Evolutionary conservation across 176 grass and related monocot species (phyloP), one percentile per base, ranked within the genome.

Genomic region (Aechmea fasciata): DNA sequence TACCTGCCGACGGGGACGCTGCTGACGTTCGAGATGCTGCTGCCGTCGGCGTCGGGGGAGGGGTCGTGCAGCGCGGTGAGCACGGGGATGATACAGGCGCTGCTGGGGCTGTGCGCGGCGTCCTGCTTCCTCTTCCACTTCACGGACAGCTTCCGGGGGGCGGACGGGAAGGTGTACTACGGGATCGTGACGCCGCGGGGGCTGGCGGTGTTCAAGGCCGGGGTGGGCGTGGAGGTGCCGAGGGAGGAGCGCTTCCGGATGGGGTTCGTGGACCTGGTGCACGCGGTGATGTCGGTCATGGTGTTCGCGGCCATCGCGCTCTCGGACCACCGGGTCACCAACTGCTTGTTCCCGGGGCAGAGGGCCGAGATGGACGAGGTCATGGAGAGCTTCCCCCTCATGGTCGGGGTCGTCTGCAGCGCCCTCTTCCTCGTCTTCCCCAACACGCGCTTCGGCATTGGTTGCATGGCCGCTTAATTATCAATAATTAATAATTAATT

Each of bases 91-190:
- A 78, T 94, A 72, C 47, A 71, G 22, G 48, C 59, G 11, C 77
- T 89, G 23, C 85, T 93, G 54, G 71, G 63, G n/a, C 33, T 86
- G 17, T 86, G 80, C 72, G 78, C 51, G 14, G 73, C 75, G 11
- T 77, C 86, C 26, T 89, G 83, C 78, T 89, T 89, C 86, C 55
- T 89, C 65, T 84, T 82, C 80, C 86, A 94, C 86, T 89, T 94
- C 83, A 80, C 75, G 73, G 80, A 86, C 65, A 86, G 90, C 73
- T 94, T 93, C 74, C 85, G 80, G 22, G 64, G 70, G 50, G 53
- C 80, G 2, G 83, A 92, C 76, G 85, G 85, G 12, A 81, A 50
- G 73, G 85, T 83, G 13, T 86, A 93, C 79, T 83, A 86, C 70
- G 90, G 83, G 17, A 23, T 88, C 65, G 83, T 93, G 25, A 93